Evolutionary conservation across 495 filamentous ascomycete genomes (phyloP).

Genomic region (Xylaria venustula): DNA sequence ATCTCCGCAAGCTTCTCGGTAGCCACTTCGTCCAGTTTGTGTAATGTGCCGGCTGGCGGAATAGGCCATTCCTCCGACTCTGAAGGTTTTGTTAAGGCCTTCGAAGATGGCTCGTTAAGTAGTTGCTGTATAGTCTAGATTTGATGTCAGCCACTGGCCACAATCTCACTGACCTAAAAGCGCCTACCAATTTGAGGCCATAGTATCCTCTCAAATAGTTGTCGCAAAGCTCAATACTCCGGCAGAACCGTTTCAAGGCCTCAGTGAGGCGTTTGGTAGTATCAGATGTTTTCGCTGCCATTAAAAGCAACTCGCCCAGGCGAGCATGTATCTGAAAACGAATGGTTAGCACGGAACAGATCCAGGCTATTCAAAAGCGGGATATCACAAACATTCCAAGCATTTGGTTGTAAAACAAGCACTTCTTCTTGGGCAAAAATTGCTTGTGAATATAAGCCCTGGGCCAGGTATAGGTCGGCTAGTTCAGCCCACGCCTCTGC

Average conservation of each 20-base stretch:
- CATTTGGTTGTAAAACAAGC: conserved; percentile 81
- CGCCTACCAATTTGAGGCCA: conserved; percentile 74
- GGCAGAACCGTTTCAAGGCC: conserved; percentile 77
- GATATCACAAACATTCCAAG: conserved; percentile 76
- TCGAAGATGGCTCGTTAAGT: conserved; percentile 30
- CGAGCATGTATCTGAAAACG: conserved; percentile 73
- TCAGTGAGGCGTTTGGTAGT: conserved; percentile 58
- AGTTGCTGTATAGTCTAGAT: conserved; percentile 41
- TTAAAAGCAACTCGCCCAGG: conserved; percentile 77
- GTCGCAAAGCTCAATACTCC: conserved; percentile 90
- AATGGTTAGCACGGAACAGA: conserved; percentile 23
- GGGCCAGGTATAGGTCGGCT: conserved; percentile 75
- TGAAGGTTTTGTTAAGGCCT: conserved; percentile 29
- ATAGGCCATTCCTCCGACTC: conserved; percentile 42
- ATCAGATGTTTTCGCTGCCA: conserved; percentile 55
- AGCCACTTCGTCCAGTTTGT: conserved; percentile 68
- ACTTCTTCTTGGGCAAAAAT: conserved; percentile 90
- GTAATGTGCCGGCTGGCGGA: conserved; percentile 53
- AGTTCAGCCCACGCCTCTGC: conserved; percentile 94
- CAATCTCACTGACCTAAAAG: conserved; percentile 10
- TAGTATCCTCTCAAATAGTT: conserved; percentile 91
- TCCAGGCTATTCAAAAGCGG: background rate
- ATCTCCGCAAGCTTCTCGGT: conserved; percentile 75
- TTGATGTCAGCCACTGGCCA: conserved; percentile 2
- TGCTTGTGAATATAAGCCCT: conserved; percentile 76